phyloP scores from a whole-genome alignment of 768 basidiomycete species.

The Xerocomus potaroensis region DNA sequence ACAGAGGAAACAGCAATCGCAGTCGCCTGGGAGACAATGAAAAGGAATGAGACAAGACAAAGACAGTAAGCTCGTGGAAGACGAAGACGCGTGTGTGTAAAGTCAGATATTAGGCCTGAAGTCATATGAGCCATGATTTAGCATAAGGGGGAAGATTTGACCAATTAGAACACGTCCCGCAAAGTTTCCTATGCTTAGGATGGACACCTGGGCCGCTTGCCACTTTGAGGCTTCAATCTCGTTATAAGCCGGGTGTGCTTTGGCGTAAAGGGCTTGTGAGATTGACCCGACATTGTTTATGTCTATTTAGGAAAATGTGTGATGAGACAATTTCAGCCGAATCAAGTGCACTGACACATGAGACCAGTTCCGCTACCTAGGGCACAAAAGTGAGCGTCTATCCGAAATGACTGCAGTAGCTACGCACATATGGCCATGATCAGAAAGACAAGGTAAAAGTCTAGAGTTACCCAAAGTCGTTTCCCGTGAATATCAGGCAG shows the following conservation, averaged over 20 bases:
- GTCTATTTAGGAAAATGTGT: slow-evolving; percentile 37
- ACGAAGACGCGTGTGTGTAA: slow-evolving; percentile 48
- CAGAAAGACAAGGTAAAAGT: slow-evolving; percentile 62
- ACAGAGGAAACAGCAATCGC: slow-evolving; percentile 55
- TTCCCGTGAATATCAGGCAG: slow-evolving; percentile 52
- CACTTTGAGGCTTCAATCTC: slow-evolving; percentile 62
- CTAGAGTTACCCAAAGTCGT: slow-evolving; percentile 44
- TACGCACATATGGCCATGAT: slow-evolving; percentile 56
- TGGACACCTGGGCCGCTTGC: slow-evolving; percentile 84
- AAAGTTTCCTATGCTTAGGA: slow-evolving; percentile 79
- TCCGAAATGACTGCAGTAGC: not conserved
- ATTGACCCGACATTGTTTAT: slow-evolving; percentile 89
- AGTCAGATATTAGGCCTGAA: slow-evolving; percentile 67
- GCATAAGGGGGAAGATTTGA: slow-evolving; percentile 19
- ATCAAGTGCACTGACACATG: slow-evolving; percentile 51
- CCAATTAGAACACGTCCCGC: slow-evolving; percentile 74
- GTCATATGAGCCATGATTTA: not conserved
- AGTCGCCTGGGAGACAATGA: slow-evolving; percentile 69
- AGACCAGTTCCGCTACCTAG: slow-evolving; percentile 69
- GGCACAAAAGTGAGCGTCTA: not conserved
- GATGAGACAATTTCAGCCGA: not conserved
- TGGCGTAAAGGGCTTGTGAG: slow-evolving; percentile 61
- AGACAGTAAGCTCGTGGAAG: slow-evolving; percentile 68
- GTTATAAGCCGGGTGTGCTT: slow-evolving; percentile 59
- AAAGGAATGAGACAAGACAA: slow-evolving; percentile 59